These are phyloP conservation scores for Syzygium jambos DNA, from an alignment of 345 rosid species.

Conservation along the genomic window DNA sequence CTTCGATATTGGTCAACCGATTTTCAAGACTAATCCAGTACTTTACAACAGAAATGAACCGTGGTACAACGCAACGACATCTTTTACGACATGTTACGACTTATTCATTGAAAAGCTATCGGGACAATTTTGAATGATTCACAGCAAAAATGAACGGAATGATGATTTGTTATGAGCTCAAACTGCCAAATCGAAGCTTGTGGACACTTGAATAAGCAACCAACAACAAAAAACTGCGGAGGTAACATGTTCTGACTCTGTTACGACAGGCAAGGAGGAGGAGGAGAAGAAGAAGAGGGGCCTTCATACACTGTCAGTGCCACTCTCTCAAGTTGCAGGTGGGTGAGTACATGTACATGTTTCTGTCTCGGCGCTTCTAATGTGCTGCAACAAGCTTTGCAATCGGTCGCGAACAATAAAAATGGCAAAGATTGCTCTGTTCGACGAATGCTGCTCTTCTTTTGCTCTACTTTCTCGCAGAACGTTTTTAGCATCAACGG, in stretches of 20 bases:
- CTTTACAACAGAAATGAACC: not conserved
- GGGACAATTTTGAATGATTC: too few relatives aligned
- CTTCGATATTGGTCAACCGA: not conserved
- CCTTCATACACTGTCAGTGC: not conserved
- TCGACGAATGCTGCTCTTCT: too few relatives aligned
- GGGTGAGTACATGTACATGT: not conserved
- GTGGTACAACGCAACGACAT: not conserved
- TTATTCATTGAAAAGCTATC: too few relatives aligned
- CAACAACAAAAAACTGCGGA: not conserved
- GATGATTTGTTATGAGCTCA: too few relatives aligned
- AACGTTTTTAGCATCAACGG: not conserved
- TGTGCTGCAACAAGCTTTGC: not conserved
- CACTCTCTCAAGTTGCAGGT: not conserved
- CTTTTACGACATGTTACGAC: fast-evolving
- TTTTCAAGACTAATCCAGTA: too few relatives aligned
- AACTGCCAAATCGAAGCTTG: not conserved
- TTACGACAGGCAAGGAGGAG: too few relatives aligned
- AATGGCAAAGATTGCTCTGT: too few relatives aligned
- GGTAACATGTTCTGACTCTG: not conserved
- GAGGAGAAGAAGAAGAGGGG: not conserved
- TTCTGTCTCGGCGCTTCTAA: too few relatives aligned
- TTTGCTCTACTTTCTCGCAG: not conserved
- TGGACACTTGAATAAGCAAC: not conserved
- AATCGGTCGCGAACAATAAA: not conserved
- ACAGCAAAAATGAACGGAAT: too few relatives aligned